Evolutionary conservation across 140 eudicot species (phyloP), one percentile per base, ranked within the genome.

Genomic region (Artemisia princeps): DNA sequence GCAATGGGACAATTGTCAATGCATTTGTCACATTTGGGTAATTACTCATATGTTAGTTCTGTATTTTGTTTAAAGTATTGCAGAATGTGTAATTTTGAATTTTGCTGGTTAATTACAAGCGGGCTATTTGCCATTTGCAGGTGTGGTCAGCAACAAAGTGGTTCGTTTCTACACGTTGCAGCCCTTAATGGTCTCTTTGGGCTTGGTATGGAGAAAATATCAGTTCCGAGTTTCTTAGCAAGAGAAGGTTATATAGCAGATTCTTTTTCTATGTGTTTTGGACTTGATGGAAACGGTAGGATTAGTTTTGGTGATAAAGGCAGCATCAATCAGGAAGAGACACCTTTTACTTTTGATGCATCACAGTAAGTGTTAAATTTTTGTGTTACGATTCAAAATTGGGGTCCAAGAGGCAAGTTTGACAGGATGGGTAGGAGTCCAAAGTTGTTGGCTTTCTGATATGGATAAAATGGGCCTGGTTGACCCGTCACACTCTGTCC

Each of bases 211-310:
- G 97, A 90, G 76, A 90, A 86, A 52, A 80, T 90, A 77, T 90
- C 97, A 37, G 97, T 90, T 70, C 97, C 95, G 0, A 86, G 95
- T 67, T 70, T 84, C 55, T 77, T 90, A 66, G 77, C 95, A 2
- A 75, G 70, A 15, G 86, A 90, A 81, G 97, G 97, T 53, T 90
- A 84, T 67, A 76, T 76, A 5, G 80, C 86, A 30, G 88, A 90
- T 75, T 90, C 97, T 42, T 90, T 91, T 76, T 91, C 97, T 60
- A 87, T 91, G 97, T 91, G 97, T 71, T 91, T 91, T 76, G 95
- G 97, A 10, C 82, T 55, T 33, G 95, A 91, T 45, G 97, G 97
- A 70, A 81, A 84, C 2, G 97, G 97, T 69, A 84, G 95, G 73
- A 85, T 91, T 17, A 83, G 81, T 49, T 87, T 91, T 62, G 97